Base-by-base conservation (phyloP, 768 basidiomycete species). In the Suillus weaverae region DNA sequence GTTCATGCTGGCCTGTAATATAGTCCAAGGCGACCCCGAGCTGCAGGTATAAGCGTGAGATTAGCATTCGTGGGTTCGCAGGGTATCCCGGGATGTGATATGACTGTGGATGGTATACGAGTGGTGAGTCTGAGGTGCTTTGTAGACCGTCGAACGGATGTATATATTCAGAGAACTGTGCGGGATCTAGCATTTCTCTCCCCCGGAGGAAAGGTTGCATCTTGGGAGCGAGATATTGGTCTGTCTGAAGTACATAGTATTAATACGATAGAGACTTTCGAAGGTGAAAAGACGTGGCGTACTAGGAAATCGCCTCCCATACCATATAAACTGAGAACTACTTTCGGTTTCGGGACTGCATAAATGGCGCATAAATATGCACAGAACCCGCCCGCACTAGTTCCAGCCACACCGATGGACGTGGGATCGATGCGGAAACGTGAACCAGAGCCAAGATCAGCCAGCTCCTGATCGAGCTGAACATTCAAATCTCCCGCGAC, bases 331-430 rank as follows among this genome's bases (percentile, higher is more conserved):
- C 84, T 85, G 0, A 89, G 67, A 3, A 89, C 62, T 0, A 82
- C 87, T 63, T 77, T 83, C 0, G 87, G 87, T 62, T 79, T 84
- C 0, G 87, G 88, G 0, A 69, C 64, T 6, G 81, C 84, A 69
- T 89, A 82, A 41, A 82, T 76, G 11, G 83, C 86, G 20, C 86
- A 84, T 13, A 89, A 79, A 68, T 87, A 88, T 1, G 86, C 85
- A 65, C 87, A 87, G n/a, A 84, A 73, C 2, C 86, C 87, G 11
- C 89, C 89, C 0, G 86, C 84, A 66, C 87, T 89, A 16, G 81
- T 79, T 1, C 89, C 89, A 5, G 83, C 76, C 2, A 85, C 86
- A 0, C 80, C 84, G 16, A 89, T 78, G 3, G 80, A 71, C 1
- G 78, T 67, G 18, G 74, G 46, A 67, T 88, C 81, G 39, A 89